phyloP scores from a whole-genome alignment of 371 early-diverging fungal species.

The Lichtheimia ramosa region DNA sequence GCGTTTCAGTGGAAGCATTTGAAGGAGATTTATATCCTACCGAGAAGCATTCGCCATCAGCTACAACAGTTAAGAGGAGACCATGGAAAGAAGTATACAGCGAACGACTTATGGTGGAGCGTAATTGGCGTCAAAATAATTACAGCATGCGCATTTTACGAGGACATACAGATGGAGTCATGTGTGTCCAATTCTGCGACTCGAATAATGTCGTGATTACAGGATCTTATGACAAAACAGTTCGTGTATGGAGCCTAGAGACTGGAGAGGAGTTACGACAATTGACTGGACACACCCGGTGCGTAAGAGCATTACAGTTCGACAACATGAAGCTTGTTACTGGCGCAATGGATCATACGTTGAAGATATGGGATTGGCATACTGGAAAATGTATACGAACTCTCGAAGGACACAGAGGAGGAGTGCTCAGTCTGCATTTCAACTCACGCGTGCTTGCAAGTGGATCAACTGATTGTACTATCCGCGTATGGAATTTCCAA shows the following conservation, averaged over 20 bases:
- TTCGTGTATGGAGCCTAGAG: conserved; percentile 82
- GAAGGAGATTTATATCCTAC: conserved; percentile 6
- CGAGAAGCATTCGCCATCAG: background rate
- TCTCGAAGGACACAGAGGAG: conserved; percentile 81
- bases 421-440: conserved; percentile 86
- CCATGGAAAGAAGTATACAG: conserved; percentile 87
- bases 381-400: conserved; percentile 87
- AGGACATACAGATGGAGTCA: conserved; percentile 87
- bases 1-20: conserved; percentile 2
- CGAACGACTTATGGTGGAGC: conserved; percentile 79
- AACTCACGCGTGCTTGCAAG: conserved; percentile 77
- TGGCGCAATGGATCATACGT: conserved; percentile 89
- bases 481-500: conserved; percentile 90
- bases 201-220: conserved; percentile 68
- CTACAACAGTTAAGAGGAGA: conserved; percentile 21
- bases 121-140: conserved; percentile 83
- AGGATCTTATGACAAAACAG: conserved; percentile 83
- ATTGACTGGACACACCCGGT: conserved; percentile 84
- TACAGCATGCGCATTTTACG: conserved; percentile 55
- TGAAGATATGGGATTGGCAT: conserved; percentile 97
- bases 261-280: conserved; percentile 70
- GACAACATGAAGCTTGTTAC: conserved; percentile 83
- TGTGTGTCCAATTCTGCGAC: conserved; percentile 88
- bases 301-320: conserved; percentile 87
- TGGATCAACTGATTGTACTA: conserved; percentile 84